Evolutionary conservation across 1,284 basidiomycete genomes (phyloP).

Genomic region (Trichosporon sp.): DNA sequence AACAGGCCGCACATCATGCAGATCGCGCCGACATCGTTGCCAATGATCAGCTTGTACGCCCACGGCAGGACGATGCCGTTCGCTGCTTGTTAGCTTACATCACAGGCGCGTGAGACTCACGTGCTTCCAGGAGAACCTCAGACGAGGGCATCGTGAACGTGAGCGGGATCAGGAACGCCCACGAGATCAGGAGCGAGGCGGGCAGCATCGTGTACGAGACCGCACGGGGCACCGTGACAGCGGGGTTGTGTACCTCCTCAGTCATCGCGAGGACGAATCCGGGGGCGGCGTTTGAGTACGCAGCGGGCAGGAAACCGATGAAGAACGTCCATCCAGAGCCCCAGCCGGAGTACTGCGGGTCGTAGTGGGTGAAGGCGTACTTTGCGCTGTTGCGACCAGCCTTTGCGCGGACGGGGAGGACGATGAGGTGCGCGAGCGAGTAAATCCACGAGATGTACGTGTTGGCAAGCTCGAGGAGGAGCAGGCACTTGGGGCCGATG

Average conservation of each 20-base stretch:
- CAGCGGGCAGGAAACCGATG: slow-evolving; percentile 31
- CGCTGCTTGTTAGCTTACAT: slow-evolving; percentile 15
- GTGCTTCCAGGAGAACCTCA: slow-evolving; percentile 30
- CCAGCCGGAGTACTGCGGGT: slow-evolving; percentile 27
- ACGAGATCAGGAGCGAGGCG: slow-evolving; percentile 26
- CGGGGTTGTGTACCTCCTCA: slow-evolving; percentile 27
- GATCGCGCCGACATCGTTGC: slow-evolving; percentile 28
- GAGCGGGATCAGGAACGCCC: slow-evolving; percentile 27
- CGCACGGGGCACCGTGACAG: slow-evolving; percentile 26
- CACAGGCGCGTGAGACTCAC: slow-evolving; percentile 17
- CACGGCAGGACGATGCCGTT: slow-evolving; percentile 26
- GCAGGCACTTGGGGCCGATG: slow-evolving; percentile 21
- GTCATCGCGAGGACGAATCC: slow-evolving; percentile 33
- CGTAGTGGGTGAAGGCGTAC: slow-evolving; percentile 32
- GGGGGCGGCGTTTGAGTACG: slow-evolving; percentile 25
- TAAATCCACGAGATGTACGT: slow-evolving; percentile 25
- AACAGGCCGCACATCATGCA: slow-evolving; percentile 28
- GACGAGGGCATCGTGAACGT: slow-evolving; percentile 30
- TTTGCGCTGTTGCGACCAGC: slow-evolving; percentile 27
- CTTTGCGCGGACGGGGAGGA: slow-evolving; percentile 27
- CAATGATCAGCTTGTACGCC: slow-evolving; percentile 29
- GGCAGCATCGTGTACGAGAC: slow-evolving; percentile 31
- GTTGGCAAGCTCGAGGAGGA: slow-evolving; percentile 25
- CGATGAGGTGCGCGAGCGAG: slow-evolving; percentile 28
- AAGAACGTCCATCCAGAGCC: slow-evolving; percentile 31